A percentile compares a stretch with the other conserved stretches of the same genome.
phyloP scores from a whole-genome alignment of 2,329 filamentous ascomycete genomes.

The Curvularia hawaiiensis region DNA sequence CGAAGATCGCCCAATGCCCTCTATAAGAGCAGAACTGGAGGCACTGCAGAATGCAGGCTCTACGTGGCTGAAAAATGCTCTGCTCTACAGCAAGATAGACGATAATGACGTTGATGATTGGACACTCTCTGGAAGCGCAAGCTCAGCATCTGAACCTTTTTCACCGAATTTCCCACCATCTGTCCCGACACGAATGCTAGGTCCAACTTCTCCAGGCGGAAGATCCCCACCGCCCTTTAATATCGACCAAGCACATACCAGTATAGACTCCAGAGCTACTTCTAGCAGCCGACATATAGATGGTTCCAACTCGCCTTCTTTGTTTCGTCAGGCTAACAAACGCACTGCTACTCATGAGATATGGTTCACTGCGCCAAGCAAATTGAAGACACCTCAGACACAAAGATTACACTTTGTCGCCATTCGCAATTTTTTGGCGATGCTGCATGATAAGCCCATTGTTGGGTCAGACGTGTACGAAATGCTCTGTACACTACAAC shows the following conservation, averaged over 20 bases:
- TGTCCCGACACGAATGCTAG: conserved; percentile 32
- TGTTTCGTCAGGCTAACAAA: conserved; percentile 14
- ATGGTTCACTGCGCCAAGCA: conserved; percentile 64
- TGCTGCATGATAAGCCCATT: conserved; percentile 67
- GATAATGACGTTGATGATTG: conserved; percentile 42
- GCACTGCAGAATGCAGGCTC: conserved; percentile 45
- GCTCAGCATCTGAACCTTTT: conserved; percentile 24
- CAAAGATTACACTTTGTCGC: conserved; percentile 66
- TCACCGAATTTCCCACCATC: conserved; percentile 24
- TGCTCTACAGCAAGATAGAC: conserved; percentile 45
- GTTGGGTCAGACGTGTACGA: conserved; percentile 69
- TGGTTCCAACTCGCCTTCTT: conserved; percentile 20
- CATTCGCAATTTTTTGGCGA: conserved; percentile 71
- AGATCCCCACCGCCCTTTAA: conserved; percentile 38
- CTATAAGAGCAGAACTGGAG: conserved; percentile 43
- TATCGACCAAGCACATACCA: conserved; percentile 33
- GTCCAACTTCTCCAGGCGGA: conserved; percentile 32
- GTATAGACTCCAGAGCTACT: conserved; percentile 16
- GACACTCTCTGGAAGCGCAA: conserved; percentile 30
- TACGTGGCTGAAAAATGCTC: conserved; percentile 45
- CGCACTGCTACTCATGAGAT: conserved; percentile 54
- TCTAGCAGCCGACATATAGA: conserved; percentile 22
- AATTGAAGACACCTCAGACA: conserved; percentile 53
- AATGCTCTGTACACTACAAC: conserved; percentile 66
- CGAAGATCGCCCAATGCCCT: conserved; percentile 43